phyloP scores from a whole-genome alignment of 352 stramenopile genomes.

The Pythium grandisporangium region DNA sequence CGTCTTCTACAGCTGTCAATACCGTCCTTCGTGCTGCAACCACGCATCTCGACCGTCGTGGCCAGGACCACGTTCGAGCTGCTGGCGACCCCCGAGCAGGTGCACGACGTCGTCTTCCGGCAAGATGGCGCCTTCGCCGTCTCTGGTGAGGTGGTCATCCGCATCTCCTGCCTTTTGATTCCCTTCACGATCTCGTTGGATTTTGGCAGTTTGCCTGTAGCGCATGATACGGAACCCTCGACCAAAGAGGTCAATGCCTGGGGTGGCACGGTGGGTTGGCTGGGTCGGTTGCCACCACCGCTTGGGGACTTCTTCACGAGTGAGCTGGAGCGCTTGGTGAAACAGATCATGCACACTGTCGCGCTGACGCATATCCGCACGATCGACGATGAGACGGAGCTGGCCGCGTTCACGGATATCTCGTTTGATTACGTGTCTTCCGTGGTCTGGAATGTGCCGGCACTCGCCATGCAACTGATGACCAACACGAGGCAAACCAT shows the following conservation, averaged over 20 bases:
- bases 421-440: slow-evolving; percentile 53
- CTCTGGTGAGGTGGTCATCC: slow-evolving; percentile 32
- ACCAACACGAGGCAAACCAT: slow-evolving; percentile 29
- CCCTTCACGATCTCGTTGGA: slow-evolving; percentile 65
- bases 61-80: slow-evolving; percentile 34
- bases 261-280: no score
- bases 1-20: slow-evolving; percentile 34
- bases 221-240: slow-evolving; percentile 2
- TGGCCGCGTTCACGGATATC: slow-evolving; percentile 79
- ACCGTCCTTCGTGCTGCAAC: slow-evolving; percentile 41
- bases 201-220: slow-evolving; percentile 24
- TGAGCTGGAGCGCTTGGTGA: slow-evolving; percentile 45
- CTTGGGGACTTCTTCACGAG: slow-evolving; percentile 23
- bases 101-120: slow-evolving; percentile 48
- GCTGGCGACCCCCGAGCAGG: slow-evolving; percentile 24
- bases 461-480: slow-evolving; percentile 45
- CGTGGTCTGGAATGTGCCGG: slow-evolving; percentile 70
- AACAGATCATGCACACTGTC: slow-evolving; percentile 65
- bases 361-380: slow-evolving; percentile 63
- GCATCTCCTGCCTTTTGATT: slow-evolving; percentile 58
- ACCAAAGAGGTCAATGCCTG: no score
- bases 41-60: slow-evolving; percentile 39
- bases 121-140: slow-evolving; percentile 30
- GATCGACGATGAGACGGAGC: slow-evolving; percentile 35
- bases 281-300: no score